Evolutionary conservation across 192 early-diverging fungal genomes (phyloP), one percentile per base, ranked within the genome.

Genomic region (Phycomyces blakesleeanus): DNA sequence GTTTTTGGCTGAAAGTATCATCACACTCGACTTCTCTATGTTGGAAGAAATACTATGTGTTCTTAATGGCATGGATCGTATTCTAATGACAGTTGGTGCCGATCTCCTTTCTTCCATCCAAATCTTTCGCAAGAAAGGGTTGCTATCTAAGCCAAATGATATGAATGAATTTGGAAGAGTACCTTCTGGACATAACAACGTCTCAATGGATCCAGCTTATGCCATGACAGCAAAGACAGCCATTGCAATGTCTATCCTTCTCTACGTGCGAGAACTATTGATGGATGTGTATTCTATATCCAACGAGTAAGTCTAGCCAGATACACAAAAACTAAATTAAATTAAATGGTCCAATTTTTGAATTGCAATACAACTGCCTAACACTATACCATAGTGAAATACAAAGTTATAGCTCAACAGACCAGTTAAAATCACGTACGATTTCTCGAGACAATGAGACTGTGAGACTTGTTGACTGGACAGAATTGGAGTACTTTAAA

Each of bases 1-100:
- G 39, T 98, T 95, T 78, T 70, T 95, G 5, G 91, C 88, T 0
- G 94, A 96, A 57, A 93, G 87, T 69, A 63, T 96, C 24, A 83
- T 94, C 0, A 77, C 86, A 2, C 71, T 98, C 10, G 83, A 93
- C 55, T 95, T 86, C 68, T 89, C 87, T 66, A 83, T 81, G 14
- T 74, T 83, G 41, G 94, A 94, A 39, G 96, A 98, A 75, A 82
- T 94, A 15, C 64, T 93, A 21, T 78, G 80, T 51, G 80, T 95
- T 5, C 77, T 91, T 12, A 86, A 91, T 72, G 81, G 85, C 53
- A 80, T 89, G 50, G 84, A 88, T 71, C 76, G 91, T 16, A 73
- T 90, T 3, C 76, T 95, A 29, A 85, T 92, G 1, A 83, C 90
- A 18, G 74, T 82, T 2, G 93, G 87, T 21, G 81, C 86, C 41